These are phyloP conservation scores for Phaeoacremonium minimum DNA, from an alignment of 2,329 filamentous ascomycete genomes.

Conservation along the genomic window DNA sequence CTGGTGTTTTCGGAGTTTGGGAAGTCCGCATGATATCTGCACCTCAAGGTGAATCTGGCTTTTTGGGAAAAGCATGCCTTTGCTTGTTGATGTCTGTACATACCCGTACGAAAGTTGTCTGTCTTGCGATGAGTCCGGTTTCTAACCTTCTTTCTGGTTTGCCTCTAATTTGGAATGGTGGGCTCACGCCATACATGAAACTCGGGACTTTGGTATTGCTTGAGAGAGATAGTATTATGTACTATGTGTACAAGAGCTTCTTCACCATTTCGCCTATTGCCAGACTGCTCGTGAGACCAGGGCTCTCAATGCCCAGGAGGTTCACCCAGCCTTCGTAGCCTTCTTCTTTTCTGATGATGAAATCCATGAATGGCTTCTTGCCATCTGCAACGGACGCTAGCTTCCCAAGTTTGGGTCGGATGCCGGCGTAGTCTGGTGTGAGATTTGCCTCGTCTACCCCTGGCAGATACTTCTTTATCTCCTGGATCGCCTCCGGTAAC, in stretches of 20 bases:
- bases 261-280: slow-evolving; percentile 78
- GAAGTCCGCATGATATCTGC: too few species aligned
- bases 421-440: slow-evolving; percentile 81
- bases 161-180: too few species aligned
- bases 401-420: slow-evolving; percentile 74
- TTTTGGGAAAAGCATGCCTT: too few species aligned
- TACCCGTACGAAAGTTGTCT: too few species aligned
- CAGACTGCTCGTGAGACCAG: slow-evolving; percentile 80
- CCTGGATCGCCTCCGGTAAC: slow-evolving; percentile 62
- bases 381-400: slow-evolving; percentile 57
- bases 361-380: slow-evolving; percentile 71
- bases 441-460: slow-evolving; percentile 63
- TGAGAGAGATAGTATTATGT: too few species aligned
- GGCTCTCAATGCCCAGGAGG: slow-evolving; percentile 88
- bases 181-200: too few species aligned
- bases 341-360: slow-evolving; percentile 72
- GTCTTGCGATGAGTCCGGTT: too few species aligned
- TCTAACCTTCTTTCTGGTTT: slow-evolving; percentile 7
- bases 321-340: slow-evolving; percentile 83
- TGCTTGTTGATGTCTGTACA: too few species aligned
- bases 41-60: too few species aligned
- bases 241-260: slow-evolving; percentile 38
- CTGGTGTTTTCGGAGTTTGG: too few species aligned
- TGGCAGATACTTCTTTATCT: slow-evolving; percentile 78
- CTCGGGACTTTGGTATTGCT: too few species aligned